phyloP scores from a whole-genome alignment of 495 filamentous ascomycete species.

The Neurospora sp. region DNA sequence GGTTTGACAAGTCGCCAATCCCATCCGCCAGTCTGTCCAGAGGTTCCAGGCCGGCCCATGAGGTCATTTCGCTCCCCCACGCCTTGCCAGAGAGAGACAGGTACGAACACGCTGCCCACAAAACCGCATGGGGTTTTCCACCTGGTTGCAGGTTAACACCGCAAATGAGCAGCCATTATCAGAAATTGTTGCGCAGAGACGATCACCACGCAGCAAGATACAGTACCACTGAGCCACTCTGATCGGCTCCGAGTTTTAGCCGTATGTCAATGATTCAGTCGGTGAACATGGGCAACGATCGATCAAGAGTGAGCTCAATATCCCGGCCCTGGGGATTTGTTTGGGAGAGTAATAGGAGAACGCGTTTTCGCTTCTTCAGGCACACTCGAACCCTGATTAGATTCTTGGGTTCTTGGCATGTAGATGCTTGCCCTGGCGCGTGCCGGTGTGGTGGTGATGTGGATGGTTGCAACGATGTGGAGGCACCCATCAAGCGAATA shows the following conservation, averaged over 20 bases:
- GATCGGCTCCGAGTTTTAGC: not conserved
- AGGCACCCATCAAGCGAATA: not conserved
- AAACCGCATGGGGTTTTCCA: not conserved
- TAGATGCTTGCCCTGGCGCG: not conserved
- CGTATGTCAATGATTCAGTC: not conserved
- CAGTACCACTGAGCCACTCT: not conserved
- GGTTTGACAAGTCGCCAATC: not conserved
- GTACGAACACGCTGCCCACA: not conserved
- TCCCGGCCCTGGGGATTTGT: not conserved
- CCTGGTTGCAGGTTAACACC: not conserved
- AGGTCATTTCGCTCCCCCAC: not conserved
- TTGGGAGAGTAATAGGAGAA: not conserved
- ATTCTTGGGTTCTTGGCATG: not conserved
- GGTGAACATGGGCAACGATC: not conserved
- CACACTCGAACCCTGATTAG: not conserved
- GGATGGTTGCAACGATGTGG: not conserved
- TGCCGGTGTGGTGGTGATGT: not conserved
- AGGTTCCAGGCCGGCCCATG: not conserved
- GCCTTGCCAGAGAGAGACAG: not conserved
- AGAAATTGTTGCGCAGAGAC: not conserved
- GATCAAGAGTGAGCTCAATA: not conserved
- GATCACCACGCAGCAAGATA: not conserved
- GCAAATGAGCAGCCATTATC: not conserved
- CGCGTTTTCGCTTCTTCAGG: not conserved
- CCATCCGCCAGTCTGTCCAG: not conserved